Evolutionary conservation across 2,329 filamentous ascomycete genomes (phyloP), one percentile per base, ranked within the genome.

Genomic region (Neopestalotiopsis sp.): DNA sequence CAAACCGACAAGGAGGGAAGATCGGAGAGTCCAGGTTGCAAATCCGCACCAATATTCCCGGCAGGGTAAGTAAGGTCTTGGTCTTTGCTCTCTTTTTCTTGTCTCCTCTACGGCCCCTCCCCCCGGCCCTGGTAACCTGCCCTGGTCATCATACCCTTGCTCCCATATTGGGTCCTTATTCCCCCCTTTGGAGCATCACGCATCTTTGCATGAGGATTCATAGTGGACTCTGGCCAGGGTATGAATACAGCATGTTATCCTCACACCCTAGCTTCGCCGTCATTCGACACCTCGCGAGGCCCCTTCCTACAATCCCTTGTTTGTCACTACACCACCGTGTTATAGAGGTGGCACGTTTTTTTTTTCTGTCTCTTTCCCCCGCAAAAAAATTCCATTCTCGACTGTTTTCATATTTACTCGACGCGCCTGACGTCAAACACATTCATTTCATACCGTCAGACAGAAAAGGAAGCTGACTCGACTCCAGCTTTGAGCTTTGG

Each of bases 181-280:
- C 69, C 61, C 63, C 45, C 45, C 45, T 53, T 53, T 53, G 45
- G 73, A 68, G 70, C 67, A 65, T 71, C 71, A 74, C 74, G 77
- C 76, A 42, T 62, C 59, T 62, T 62, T 34, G 59, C 59, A 79
- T 78, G 73, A 77, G 72, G 73, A 73, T 74, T 74, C 71, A 75
- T 74, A 74, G 72, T 71, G 72, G 59, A 63, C 40, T 62, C 71
- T 72, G 17, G 68, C 71, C 74, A 74, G 74, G 74, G 71, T 72
- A 69, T 68, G 73, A 7, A 20, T 20, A 53, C 73, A 71, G 3
- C 73, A 74, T 73, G 74, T 70, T 74, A 72, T 73, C 71, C 73
- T 76, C 75, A 73, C 73, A 73, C 73, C 73, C 69, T 59, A 49
- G 72, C 69, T 72, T 69, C 17, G 45, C 72, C 72, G 73, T 73